These are phyloP conservation scores for Ceratocystis colombiana DNA, from an alignment of 2,329 filamentous ascomycete genomes.

Conservation along the genomic window DNA sequence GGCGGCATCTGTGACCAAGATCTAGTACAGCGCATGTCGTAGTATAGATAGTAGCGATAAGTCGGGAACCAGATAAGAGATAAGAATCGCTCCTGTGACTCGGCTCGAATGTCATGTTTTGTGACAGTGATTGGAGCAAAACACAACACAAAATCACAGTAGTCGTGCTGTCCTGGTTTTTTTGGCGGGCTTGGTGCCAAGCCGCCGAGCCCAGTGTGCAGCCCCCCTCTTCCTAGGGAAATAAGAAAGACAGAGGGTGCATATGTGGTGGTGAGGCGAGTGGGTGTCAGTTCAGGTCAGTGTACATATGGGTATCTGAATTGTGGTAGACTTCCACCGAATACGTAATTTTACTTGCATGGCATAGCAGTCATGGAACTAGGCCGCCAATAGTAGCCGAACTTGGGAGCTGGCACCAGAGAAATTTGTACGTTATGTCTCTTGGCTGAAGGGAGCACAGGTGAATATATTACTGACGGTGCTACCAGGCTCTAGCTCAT, in stretches of 20 bases:
- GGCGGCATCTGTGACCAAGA: not conserved
- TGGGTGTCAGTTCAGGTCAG: not conserved
- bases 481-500: not conserved
- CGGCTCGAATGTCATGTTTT: not conserved
- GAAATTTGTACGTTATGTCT: not conserved
- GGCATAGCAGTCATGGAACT: not conserved
- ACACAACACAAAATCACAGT: not conserved
- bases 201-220: not conserved
- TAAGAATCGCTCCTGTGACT: not conserved
- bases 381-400: conserved; percentile 1
- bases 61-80: not conserved
- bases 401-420: not conserved
- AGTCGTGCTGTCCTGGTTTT: not conserved
- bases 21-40: not conserved
- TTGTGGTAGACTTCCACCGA: not conserved
- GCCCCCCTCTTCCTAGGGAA: no score
- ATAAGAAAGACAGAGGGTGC: no score
- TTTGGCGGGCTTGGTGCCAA: not conserved
- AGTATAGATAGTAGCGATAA: not conserved
- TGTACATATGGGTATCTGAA: not conserved
- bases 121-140: not conserved
- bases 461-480: not conserved
- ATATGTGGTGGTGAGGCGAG: not conserved
- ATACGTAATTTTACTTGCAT: conserved; percentile 3
- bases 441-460: not conserved